Evolutionary conservation across 2,329 filamentous ascomycete genomes (phyloP).

Genomic region (Colletotrichum sp.): DNA sequence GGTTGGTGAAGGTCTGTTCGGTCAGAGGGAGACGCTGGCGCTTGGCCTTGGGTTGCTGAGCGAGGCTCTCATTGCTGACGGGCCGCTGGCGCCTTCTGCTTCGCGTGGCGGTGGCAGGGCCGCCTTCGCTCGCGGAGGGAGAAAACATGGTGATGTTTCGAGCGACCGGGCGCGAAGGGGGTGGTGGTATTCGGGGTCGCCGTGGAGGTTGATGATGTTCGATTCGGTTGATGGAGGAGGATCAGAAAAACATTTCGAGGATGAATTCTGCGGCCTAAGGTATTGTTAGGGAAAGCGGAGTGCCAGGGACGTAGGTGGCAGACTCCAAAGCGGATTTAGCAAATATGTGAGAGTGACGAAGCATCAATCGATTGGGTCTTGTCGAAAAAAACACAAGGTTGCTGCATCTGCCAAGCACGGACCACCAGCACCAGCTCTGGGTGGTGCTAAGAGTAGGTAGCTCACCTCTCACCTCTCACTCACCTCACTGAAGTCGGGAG

Average conservation of each 20-base stretch:
- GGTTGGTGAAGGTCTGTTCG: conserved; percentile 61
- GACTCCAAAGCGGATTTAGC: conserved; percentile 15
- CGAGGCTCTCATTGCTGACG: conserved; percentile 57
- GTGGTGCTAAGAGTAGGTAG: neutral
- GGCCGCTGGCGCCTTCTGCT: conserved; percentile 68
- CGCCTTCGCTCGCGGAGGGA: conserved; percentile 54
- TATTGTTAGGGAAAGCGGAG: conserved; percentile 14
- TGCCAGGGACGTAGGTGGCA: conserved; percentile 9
- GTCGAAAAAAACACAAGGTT: conserved; percentile 31
- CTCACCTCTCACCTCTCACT: neutral
- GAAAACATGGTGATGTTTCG: conserved; percentile 60
- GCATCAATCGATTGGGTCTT: conserved; percentile 30
- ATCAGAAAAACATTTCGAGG: conserved; percentile 24
- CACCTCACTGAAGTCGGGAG: neutral
- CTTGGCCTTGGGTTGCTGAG: conserved; percentile 67
- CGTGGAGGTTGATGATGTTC: conserved; percentile 16
- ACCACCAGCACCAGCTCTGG: conserved; percentile 27
- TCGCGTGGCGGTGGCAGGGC: conserved; percentile 61
- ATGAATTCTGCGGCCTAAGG: conserved; percentile 18
- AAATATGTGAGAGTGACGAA: conserved; percentile 26
- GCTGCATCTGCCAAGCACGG: conserved; percentile 40
- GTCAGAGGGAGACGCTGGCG: conserved; percentile 63
- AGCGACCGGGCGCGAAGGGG: conserved; percentile 16
- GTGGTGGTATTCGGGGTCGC: neutral
- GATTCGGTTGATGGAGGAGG: neutral